phyloP scores from a whole-genome alignment of 192 early-diverging fungal species.

The Pilobolus umbonatus region DNA sequence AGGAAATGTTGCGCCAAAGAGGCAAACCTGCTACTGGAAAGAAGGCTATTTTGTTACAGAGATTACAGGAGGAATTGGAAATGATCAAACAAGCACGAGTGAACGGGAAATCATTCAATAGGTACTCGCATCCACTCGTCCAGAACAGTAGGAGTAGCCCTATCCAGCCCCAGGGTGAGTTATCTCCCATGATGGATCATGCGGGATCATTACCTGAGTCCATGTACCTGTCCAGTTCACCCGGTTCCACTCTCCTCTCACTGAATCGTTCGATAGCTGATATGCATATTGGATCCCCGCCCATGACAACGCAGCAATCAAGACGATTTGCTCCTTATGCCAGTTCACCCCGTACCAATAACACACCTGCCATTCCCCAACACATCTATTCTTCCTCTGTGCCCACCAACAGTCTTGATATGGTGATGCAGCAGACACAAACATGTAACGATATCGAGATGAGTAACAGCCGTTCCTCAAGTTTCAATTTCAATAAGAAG shows the following conservation, averaged over 20 bases:
- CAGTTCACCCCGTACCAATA: slow-evolving; percentile 15
- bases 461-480: neutral
- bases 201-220: slow-evolving; percentile 9
- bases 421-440: too few relatives aligned
- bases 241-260: slow-evolving; percentile 10
- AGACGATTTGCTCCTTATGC: slow-evolving; percentile 30
- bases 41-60: slow-evolving; percentile 64
- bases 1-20: slow-evolving; percentile 65
- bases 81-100: slow-evolving; percentile 35
- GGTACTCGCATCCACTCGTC: slow-evolving; percentile 1
- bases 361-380: neutral
- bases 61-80: slow-evolving; percentile 59
- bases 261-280: slow-evolving; percentile 30
- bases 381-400: slow-evolving; percentile 11
- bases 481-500: slow-evolving; percentile 8
- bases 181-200: slow-evolving; percentile 4
- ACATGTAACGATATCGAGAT: neutral
- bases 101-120: neutral
- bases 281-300: slow-evolving; percentile 31
- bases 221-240: slow-evolving; percentile 9
- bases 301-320: slow-evolving; percentile 13
- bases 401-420: slow-evolving; percentile 6
- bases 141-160: neutral
- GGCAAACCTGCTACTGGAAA: slow-evolving; percentile 66
- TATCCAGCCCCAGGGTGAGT: neutral